Evolutionary conservation across 345 rosid genomes (phyloP).

Genomic region (Camelina neglecta): DNA sequence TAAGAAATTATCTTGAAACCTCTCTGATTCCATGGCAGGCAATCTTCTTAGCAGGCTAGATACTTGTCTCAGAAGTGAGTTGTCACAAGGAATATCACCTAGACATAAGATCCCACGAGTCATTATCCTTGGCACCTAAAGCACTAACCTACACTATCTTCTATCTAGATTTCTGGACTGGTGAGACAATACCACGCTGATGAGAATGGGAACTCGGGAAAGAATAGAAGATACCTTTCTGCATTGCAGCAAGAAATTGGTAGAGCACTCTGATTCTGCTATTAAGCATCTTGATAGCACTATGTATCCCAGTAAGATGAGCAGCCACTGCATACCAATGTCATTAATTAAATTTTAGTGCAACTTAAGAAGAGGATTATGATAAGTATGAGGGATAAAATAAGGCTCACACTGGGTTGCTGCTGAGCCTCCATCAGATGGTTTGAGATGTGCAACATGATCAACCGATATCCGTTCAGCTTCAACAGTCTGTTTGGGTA

Average conservation of each 20-base stretch:
- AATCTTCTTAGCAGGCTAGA: conserved; percentile 91
- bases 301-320: conserved; percentile 94
- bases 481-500: conserved; percentile 80
- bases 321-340: conserved; percentile 81
- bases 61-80: conserved; percentile 90
- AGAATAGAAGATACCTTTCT: conserved; percentile 63
- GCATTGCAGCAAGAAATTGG: conserved; percentile 88
- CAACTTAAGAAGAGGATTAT: not conserved
- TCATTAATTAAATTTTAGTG: not conserved
- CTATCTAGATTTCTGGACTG: conserved; percentile 12
- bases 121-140: conserved; percentile 19
- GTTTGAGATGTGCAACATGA: conserved; percentile 98
- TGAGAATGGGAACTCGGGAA: not conserved
- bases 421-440: conserved; percentile 94
- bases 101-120: conserved; percentile 37
- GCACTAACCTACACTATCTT: conserved; percentile 18
- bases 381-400: not conserved
- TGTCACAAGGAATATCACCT: conserved; percentile 95
- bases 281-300: conserved; percentile 98
- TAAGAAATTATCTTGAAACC: conserved; percentile 89
- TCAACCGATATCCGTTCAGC: conserved; percentile 98
- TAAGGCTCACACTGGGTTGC: conserved; percentile 80
- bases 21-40: conserved; percentile 94
- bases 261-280: conserved; percentile 93
- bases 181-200: not conserved